phyloP scores from a whole-genome alignment of 2,329 filamentous ascomycete species.

The Mycosphaerella arachidis region DNA sequence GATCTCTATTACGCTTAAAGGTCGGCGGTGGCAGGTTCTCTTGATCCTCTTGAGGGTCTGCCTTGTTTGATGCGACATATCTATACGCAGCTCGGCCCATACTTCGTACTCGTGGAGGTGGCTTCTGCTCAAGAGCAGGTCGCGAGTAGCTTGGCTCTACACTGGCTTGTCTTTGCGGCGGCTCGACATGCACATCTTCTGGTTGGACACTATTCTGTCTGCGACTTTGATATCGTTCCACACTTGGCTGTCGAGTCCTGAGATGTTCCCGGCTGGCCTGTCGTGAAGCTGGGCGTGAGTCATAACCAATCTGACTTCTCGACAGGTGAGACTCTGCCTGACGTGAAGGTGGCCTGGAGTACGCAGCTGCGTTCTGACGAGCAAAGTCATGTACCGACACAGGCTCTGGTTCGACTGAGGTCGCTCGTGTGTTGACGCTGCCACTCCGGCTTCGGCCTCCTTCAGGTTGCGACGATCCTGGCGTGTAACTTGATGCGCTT shows the following conservation, averaged over 20 bases:
- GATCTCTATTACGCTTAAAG: conserved; percentile 59
- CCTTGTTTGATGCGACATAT: conserved; percentile 44
- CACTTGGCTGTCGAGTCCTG: conserved; percentile 29
- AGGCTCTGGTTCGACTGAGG: conserved; percentile 33
- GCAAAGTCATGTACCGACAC: conserved; percentile 36
- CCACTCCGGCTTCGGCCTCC: conserved; percentile 27
- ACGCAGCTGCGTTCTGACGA: conserved; percentile 21
- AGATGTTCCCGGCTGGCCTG: conserved; percentile 27
- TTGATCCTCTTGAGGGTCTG: conserved; percentile 68
- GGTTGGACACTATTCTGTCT: conserved; percentile 25
- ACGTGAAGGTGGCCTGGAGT: conserved; percentile 24
- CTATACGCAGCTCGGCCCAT: conserved; percentile 43
- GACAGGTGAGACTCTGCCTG: conserved; percentile 25
- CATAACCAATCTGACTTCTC: conserved; percentile 25
- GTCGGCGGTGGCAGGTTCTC: conserved; percentile 76
- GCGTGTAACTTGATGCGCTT: conserved; percentile 25
- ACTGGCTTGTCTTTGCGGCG: conserved; percentile 22
- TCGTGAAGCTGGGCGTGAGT: conserved; percentile 28
- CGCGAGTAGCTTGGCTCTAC: conserved; percentile 23
- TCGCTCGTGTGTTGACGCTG: conserved; percentile 30
- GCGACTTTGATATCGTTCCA: conserved; percentile 24
- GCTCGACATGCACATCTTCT: conserved; percentile 11
- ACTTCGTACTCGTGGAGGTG: conserved; percentile 36
- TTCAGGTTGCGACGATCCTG: conserved; percentile 23
- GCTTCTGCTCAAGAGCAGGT: conserved; percentile 29